Conservation (phyloP, 352 stramenopile genomes). For the Pythium diclinum region DNA sequence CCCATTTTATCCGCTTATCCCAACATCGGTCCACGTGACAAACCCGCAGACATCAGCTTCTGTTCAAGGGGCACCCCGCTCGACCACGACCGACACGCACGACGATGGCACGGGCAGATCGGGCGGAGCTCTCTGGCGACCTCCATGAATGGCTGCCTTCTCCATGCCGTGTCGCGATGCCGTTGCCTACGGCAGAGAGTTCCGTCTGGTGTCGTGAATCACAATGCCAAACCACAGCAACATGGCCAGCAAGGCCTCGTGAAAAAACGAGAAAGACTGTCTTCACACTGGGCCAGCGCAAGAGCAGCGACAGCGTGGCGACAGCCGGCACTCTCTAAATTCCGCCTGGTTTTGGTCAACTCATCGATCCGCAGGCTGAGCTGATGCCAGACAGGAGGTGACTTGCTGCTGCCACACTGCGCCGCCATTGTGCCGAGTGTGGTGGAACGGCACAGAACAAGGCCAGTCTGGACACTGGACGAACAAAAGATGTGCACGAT, state of each 20-base stretch:
- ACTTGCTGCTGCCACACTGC: conserved; percentile 1
- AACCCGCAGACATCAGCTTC: neutral
- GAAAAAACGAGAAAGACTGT: neutral
- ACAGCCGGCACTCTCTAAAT: neutral
- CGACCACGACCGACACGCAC: neutral
- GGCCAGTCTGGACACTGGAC: neutral
- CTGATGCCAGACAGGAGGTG: conserved; percentile 3
- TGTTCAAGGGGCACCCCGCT: neutral
- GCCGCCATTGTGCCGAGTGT: no score
- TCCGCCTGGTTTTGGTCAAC: neutral
- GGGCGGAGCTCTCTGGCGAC: no score
- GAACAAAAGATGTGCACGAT: conserved; percentile 6
- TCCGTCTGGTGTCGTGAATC: neutral
- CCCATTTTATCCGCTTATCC: neutral
- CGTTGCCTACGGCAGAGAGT: neutral
- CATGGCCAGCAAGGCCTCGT: neutral
- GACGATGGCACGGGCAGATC: no score
- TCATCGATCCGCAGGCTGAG: neutral
- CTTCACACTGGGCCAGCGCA: neutral
- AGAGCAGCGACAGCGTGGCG: neutral
- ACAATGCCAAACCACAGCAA: neutral
- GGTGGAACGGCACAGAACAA: neutral
- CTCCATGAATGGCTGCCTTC: no score
- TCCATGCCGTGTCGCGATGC: no score
- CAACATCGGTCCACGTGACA: neutral